These are phyloP conservation scores for Ceratocystis colombiana DNA, from an alignment of 2,329 filamentous ascomycete genomes.

Conservation along the genomic window DNA sequence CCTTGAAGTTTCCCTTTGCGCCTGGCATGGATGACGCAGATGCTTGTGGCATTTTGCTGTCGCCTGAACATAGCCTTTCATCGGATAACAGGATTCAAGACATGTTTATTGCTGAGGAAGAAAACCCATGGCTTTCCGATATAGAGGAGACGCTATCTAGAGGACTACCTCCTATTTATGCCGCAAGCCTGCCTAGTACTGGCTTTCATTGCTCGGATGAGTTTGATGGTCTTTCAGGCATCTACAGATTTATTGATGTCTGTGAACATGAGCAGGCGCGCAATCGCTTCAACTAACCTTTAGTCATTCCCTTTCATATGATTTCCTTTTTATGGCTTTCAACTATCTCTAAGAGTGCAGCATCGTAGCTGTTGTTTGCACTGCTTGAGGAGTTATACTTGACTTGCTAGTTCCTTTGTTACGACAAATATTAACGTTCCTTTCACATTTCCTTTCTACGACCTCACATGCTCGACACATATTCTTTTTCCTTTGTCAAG, in stretches of 20 bases:
- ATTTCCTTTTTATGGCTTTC: constrained; percentile 14
- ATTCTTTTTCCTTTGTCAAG: constrained; percentile 15
- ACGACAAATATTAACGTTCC: constrained; percentile 19
- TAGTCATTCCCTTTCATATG: constrained; percentile 18
- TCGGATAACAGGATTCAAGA: constrained; percentile 38
- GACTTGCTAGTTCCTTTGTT: constrained; percentile 23
- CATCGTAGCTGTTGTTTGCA: neutral
- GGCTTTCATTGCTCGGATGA: constrained; percentile 39
- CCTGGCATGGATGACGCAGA: constrained; percentile 38
- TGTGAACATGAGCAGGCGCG: constrained; percentile 38
- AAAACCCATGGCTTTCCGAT: constrained; percentile 41
- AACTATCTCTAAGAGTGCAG: neutral
- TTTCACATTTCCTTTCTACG: constrained; percentile 22
- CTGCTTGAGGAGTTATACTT: constrained; percentile 20
- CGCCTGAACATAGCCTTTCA: constrained; percentile 41
- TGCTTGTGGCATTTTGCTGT: constrained; percentile 33
- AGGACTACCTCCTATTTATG: constrained; percentile 38
- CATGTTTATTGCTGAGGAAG: constrained; percentile 36
- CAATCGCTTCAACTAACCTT: constrained; percentile 14
- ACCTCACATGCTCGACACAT: constrained; percentile 9
- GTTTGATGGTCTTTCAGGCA: constrained; percentile 47
- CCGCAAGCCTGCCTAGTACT: constrained; percentile 34
- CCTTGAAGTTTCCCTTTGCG: constrained; percentile 78
- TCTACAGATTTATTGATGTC: constrained; percentile 50
- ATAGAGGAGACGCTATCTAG: constrained; percentile 40